Evolutionary conservation across 768 basidiomycete genomes (phyloP).

Genomic region (Asterophora parasitica): DNA sequence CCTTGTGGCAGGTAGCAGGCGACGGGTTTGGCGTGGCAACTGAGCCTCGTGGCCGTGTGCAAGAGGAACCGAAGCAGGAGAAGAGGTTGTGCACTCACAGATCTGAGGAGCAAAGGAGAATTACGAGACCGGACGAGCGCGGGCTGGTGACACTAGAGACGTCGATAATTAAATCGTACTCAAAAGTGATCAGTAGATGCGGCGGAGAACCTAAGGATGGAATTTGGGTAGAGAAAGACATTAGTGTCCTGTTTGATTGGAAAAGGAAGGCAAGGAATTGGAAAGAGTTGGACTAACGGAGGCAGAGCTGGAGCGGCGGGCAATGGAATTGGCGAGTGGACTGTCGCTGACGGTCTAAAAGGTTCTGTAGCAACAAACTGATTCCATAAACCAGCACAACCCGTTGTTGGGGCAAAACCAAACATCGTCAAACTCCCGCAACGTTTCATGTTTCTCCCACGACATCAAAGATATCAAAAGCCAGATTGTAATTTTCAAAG

Average conservation of each 20-base stretch:
- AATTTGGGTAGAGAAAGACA: background rate
- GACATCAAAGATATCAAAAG: too few species aligned
- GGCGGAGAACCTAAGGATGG: slow-evolving; percentile 19
- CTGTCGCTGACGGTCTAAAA: slow-evolving; percentile 38
- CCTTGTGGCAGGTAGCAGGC: slow-evolving; percentile 22
- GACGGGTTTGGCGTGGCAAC: slow-evolving; percentile 32
- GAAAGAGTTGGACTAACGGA: slow-evolving; percentile 14
- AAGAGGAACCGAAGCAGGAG: slow-evolving; percentile 9
- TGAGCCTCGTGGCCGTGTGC: slow-evolving; percentile 36
- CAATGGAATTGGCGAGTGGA: slow-evolving; percentile 25
- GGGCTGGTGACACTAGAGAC: slow-evolving; percentile 20
- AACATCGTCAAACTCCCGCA: slow-evolving; percentile 29
- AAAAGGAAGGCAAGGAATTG: too few species aligned
- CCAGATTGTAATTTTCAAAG: slow-evolving; percentile 1
- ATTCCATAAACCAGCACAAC: slow-evolving; percentile 34
- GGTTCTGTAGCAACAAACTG: slow-evolving; percentile 42
- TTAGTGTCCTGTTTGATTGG: background rate
- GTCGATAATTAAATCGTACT: slow-evolving; percentile 27
- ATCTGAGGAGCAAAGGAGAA: slow-evolving; percentile 17
- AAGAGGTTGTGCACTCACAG: slow-evolving; percentile 13
- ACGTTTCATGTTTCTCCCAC: slow-evolving; percentile 20
- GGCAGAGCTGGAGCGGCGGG: slow-evolving; percentile 19
- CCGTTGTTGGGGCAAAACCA: slow-evolving; percentile 30
- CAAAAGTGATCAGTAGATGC: slow-evolving; percentile 21
- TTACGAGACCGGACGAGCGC: slow-evolving; percentile 16